phyloP scores from a whole-genome alignment of 176 grass and related monocot genomes.

The Aegilops speltoides region DNA sequence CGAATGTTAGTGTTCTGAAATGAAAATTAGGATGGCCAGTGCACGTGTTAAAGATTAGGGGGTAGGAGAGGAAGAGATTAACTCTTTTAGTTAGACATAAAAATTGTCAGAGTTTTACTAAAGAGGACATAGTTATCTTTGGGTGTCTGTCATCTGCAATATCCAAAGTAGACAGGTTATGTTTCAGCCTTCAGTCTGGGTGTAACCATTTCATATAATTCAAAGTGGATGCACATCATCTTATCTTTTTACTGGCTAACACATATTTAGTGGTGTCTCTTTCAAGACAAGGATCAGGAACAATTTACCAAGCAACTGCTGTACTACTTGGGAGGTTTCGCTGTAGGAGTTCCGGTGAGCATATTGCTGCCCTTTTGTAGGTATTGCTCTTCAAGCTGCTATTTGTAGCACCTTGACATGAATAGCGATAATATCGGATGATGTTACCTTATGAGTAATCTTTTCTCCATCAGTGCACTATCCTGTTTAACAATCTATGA shows the following conservation, averaged over 20 bases:
- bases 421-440: not conserved
- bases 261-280: slow-evolving; percentile 44
- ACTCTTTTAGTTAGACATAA: not conserved
- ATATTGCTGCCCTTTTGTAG: slow-evolving; percentile 88
- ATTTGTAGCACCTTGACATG: slow-evolving; percentile 10
- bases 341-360: slow-evolving; percentile 99
- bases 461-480: not conserved
- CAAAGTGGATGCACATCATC: not conserved
- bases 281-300: slow-evolving; percentile 95
- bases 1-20: not conserved
- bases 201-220: slow-evolving; percentile 2
- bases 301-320: slow-evolving; percentile 86
- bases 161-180: not conserved
- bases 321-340: slow-evolving; percentile 87
- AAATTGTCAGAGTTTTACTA: no score
- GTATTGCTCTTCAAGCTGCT: slow-evolving; percentile 72
- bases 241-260: slow-evolving; percentile 28
- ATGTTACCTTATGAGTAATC: slow-evolving; percentile 1
- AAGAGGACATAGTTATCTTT: slow-evolving; percentile 3
- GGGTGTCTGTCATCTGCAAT: not conserved
- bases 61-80: not conserved
- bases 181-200: not conserved
- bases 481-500: not conserved
- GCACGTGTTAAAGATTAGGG: not conserved
- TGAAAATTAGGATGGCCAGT: no score